Base-by-base conservation (phyloP, 805 yeast genomes). In the Hanseniaspora taiwanica region DNA sequence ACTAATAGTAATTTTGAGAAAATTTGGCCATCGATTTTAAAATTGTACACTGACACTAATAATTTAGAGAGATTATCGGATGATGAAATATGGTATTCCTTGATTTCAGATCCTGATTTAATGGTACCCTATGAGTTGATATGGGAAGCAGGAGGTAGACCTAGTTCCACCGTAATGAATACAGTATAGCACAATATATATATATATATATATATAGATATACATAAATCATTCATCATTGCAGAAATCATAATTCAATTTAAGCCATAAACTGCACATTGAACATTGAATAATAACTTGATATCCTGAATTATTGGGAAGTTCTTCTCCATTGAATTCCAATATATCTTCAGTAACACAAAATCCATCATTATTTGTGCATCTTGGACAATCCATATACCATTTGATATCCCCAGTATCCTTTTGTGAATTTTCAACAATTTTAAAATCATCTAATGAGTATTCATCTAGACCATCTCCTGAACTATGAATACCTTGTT, bases 231-330 rank as follows among this genome's bases (percentile, higher is more conserved):
- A 42, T 23, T 46, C 36, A 14, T 55, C 58, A 18, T 58, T 61
- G 2, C 55, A 63, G 9, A 54, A 42, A 46, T 75, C 86, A 47
- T 66, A 74, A 51, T 66, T 69, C 2, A 89, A 86, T 38, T 75
- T 74, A 20, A 89, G 59, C 95, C 96, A 89, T 23, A 86, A 55
- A 55, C 94, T 82, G 56, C 97, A 89, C 24, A 81, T 76, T 10
- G 62, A 54, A 55, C 97, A 89, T 51, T 87, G 95, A 0, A 83
- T 74, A 18, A 83, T 66, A 1, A 87, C 68, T 46, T 79, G 81
- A 46, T 65, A 78, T 1, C 77, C 70, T 13, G 74, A 77, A 27
- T 66, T 69, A 0, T 65, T 38, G 2, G 55, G 47, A 0, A 71
- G 66, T 0, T 76, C 79, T 40, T 66, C 66, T 4, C 66, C 62